Evolutionary conservation across 2,329 filamentous ascomycete species (phyloP), one percentile per base, ranked within the genome.

Genomic region (Juglanconis oblonga): DNA sequence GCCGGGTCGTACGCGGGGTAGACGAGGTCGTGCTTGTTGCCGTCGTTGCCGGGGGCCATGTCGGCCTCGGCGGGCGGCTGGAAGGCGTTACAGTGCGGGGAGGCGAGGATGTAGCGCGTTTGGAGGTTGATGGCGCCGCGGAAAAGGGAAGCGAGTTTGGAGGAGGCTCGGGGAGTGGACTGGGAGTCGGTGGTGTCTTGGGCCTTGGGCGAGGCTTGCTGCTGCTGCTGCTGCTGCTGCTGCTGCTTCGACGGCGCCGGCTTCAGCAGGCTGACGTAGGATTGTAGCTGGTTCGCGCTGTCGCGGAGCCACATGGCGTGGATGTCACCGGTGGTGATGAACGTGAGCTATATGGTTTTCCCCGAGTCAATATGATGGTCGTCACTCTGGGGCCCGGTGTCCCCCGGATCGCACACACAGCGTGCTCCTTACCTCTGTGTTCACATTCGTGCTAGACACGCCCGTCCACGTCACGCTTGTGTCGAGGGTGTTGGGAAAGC

Each of bases 241-340:
- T 24, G 24, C 24, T 24, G 24, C 24, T 24, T 24, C 24, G 36
- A 4, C 2, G 55, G 24, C 2, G 55, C 32, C 9, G 80, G 76
- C 40, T 77, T 78, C 24, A 88, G 71, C 3, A 88, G 69, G 4
- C 81, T 77, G 32, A 84, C 74, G 66, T 88, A 89, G 57, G 81
- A 85, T 64, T 87, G 84, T 74, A 88, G 79, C 69, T 88, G 86
- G 69, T 88, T 88, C 17, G 84, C 81, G 7, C 88, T 91, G 72
- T 94, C 90, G 52, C 90, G 84, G 58, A 94, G 76, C 90, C 90
- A 94, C 74, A 93, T 91, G 0, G 90, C 90, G 67, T 91, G 88
- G 71, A 91, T 92, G 65, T 91, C 87, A 29, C 87, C 88, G 0
- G 88, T 91, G 29, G 90, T 88, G 61, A 90, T 85, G 69, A 90